Conservation (phyloP, 768 basidiomycete species). For the Lentinula edodes region DNA sequence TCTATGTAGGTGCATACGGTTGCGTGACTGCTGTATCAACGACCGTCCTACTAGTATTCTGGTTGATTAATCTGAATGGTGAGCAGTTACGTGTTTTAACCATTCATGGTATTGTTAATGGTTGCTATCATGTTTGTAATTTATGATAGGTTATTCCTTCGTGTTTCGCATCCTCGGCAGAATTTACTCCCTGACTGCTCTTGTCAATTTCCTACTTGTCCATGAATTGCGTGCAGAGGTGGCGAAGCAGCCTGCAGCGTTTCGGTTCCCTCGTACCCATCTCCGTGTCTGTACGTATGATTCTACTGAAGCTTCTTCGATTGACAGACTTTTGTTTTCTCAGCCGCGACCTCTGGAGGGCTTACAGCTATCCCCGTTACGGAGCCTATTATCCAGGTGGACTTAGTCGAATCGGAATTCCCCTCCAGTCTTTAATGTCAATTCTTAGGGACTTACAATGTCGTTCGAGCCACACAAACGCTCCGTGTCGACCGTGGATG, state of each 20-base stretch:
- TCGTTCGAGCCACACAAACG: background rate
- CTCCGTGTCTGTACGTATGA: background rate
- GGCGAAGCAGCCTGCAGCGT: background rate
- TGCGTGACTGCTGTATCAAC: background rate
- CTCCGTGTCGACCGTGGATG: too few species aligned
- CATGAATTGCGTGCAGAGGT: background rate
- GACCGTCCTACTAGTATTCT: background rate
- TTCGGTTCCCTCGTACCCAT: background rate
- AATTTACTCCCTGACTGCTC: background rate
- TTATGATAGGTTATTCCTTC: background rate
- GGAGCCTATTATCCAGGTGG: background rate
- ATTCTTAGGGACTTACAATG: background rate
- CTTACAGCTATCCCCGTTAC: background rate
- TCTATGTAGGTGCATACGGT: background rate
- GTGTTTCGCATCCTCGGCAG: background rate
- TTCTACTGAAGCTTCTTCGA: too few species aligned
- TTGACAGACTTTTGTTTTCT: background rate
- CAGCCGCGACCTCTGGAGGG: background rate
- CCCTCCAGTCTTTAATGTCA: background rate
- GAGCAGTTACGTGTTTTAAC: background rate
- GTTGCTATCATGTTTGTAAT: background rate
- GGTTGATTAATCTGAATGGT: background rate
- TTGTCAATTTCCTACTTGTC: background rate
- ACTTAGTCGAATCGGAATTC: background rate
- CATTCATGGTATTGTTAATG: background rate